A percentile compares a stretch with the other conserved stretches of the same genome.
Conservation (phyloP, 345 rosid species). For the Eucalyptus polybractea region DNA sequence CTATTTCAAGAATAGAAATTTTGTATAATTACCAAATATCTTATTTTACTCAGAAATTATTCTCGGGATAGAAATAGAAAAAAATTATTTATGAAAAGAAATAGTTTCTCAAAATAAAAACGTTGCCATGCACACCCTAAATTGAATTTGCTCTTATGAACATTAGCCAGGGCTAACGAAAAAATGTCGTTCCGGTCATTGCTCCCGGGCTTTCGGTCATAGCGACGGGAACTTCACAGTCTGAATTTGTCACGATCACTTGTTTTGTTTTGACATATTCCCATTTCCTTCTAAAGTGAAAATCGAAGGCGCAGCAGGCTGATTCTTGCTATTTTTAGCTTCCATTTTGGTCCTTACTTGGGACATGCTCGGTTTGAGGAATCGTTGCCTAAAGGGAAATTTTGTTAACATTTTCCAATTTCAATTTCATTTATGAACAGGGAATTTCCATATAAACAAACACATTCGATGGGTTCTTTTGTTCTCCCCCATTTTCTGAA, state of each 20-base stretch:
- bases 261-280: not conserved
- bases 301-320: not conserved
- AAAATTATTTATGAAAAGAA: too few species aligned
- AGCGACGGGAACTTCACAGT: not conserved
- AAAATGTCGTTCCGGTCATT: not conserved
- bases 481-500: not conserved
- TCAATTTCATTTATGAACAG: not conserved
- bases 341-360: not conserved
- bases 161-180: not conserved
- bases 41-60: accelerated
- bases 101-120: too few species aligned
- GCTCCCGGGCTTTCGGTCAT: not conserved
- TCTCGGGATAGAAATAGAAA: accelerated
- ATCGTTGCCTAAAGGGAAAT: not conserved
- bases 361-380: not conserved
- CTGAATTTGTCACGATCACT: not conserved
- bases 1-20: too few species aligned
- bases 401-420: not conserved
- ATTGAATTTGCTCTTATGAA: not conserved
- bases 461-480: not conserved
- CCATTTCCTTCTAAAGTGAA: not conserved
- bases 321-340: not conserved
- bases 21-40: too few species aligned
- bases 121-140: accelerated
- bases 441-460: not conserved